Evolutionary conservation across 768 basidiomycete species (phyloP).

Genomic region (Goffeauzyma gilvescens): DNA sequence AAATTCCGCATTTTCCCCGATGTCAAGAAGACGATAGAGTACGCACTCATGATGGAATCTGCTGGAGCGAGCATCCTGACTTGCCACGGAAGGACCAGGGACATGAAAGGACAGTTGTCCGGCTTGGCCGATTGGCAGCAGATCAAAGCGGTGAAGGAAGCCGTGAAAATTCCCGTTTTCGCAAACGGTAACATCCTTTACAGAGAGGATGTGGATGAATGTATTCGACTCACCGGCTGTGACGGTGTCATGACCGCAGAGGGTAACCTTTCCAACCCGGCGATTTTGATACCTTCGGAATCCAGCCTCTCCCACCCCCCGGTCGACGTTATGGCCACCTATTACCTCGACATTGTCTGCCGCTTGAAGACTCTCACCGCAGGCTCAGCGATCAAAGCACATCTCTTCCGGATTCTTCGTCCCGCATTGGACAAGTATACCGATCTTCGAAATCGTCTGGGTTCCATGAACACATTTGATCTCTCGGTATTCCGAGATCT

Average conservation of each 20-base stretch:
- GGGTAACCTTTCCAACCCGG: constrained; percentile 80
- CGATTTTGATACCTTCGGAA: constrained; percentile 39
- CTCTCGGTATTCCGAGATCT: neutral
- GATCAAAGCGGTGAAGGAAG: constrained; percentile 75
- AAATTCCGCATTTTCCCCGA: constrained; percentile 85
- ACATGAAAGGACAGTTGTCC: constrained; percentile 74
- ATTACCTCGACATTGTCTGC: constrained; percentile 67
- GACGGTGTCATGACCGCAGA: constrained; percentile 89
- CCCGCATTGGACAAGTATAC: constrained; percentile 47
- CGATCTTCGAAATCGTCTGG: constrained; percentile 57
- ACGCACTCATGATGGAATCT: constrained; percentile 84
- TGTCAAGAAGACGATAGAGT: constrained; percentile 70
- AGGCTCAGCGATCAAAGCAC: constrained; percentile 64
- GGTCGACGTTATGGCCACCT: constrained; percentile 46
- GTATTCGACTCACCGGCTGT: constrained; percentile 63
- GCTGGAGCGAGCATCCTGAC: constrained; percentile 91
- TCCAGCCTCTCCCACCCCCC: constrained; percentile 27
- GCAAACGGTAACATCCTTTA: constrained; percentile 92
- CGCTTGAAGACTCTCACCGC: constrained; percentile 51
- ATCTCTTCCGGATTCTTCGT: constrained; percentile 78
- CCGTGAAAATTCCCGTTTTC: constrained; percentile 74
- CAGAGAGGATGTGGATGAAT: constrained; percentile 58
- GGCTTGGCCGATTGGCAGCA: constrained; percentile 77
- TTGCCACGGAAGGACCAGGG: constrained; percentile 75
- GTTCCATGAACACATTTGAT: constrained; percentile 33